Percentiles rank a stretch among this genome's conserved stretches.
Evolutionary conservation across 371 early-diverging fungal species (phyloP).

Genomic region (Mucor mucedo): DNA sequence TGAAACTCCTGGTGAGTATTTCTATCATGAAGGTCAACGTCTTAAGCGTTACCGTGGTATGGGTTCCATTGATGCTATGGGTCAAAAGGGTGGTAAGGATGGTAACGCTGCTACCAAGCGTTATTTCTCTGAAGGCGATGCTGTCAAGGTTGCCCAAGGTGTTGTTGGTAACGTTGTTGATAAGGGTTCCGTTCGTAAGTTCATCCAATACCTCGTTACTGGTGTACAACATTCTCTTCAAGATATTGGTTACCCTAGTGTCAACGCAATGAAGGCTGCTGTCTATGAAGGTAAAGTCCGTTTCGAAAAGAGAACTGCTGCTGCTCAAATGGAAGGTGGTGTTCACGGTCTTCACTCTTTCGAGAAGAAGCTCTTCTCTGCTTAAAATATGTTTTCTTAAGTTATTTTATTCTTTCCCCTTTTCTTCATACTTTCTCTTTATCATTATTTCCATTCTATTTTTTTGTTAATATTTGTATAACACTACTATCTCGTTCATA

Average conservation of each 20-base stretch:
- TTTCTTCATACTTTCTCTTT: background rate
- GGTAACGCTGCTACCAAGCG: conserved; percentile 89
- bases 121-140: conserved; percentile 94
- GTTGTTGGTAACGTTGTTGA: conserved; percentile 95
- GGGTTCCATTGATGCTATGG: conserved; percentile 98
- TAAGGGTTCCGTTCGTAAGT: conserved; percentile 94
- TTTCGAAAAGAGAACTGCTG: conserved; percentile 93
- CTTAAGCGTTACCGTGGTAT: conserved; percentile 98
- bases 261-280: conserved; percentile 67
- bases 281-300: conserved; percentile 79
- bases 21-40: conserved; percentile 96
- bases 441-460: background rate
- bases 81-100: conserved; percentile 69
- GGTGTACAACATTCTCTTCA: conserved; percentile 97
- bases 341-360: conserved; percentile 92
- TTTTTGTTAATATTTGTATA: too few species aligned
- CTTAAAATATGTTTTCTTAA: conserved; percentile 8
- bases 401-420: background rate
- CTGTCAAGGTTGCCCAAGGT: conserved; percentile 98
- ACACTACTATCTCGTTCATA: too few species aligned
- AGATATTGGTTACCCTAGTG: conserved; percentile 86
- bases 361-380: conserved; percentile 85
- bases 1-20: conserved; percentile 97
- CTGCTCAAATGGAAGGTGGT: conserved; percentile 96
- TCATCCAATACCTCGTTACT: conserved; percentile 86